phyloP scores from a whole-genome alignment of 2,329 filamentous ascomycete species.

The Elsinoe arachidis region DNA sequence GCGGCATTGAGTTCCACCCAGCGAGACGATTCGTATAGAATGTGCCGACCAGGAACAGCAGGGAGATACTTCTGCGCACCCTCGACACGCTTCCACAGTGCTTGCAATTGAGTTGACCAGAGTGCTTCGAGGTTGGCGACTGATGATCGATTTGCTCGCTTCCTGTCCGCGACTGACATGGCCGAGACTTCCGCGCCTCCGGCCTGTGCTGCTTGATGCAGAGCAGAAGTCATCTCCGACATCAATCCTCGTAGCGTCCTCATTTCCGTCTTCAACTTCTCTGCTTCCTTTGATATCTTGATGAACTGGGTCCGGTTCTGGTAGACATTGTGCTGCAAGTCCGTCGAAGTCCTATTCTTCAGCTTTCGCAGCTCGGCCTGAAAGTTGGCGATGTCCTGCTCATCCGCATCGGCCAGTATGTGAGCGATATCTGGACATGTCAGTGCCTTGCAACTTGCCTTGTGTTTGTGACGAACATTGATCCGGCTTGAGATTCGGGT shows the following conservation, averaged over 20 bases:
- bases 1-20: conserved; percentile 98
- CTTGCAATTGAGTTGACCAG: conserved; percentile 61
- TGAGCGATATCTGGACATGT: conserved; percentile 49
- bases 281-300: conserved; percentile 97
- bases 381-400: conserved; percentile 77
- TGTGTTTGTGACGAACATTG: conserved; percentile 51
- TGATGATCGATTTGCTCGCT: conserved; percentile 75
- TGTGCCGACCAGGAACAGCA: conserved; percentile 81
- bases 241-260: conserved; percentile 80
- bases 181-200: conserved; percentile 29
- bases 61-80: conserved; percentile 95
- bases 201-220: conserved; percentile 39
- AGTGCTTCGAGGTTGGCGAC: conserved; percentile 65
- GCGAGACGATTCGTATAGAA: conserved; percentile 81
- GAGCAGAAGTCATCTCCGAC: conserved; percentile 64
- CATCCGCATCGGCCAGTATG: conserved; percentile 73
- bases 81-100: conserved; percentile 94
- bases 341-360: conserved; percentile 67
- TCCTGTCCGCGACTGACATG: conserved; percentile 34
- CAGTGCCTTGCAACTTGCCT: background rate
- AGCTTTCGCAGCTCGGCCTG: conserved; percentile 67
- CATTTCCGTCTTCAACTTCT: conserved; percentile 97
- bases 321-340: conserved; percentile 90
- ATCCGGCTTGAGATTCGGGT: conserved; percentile 70
- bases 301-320: conserved; percentile 98